phyloP scores from a whole-genome alignment of 306 rosid genomes.

The Casuarina cunninghamiana region DNA sequence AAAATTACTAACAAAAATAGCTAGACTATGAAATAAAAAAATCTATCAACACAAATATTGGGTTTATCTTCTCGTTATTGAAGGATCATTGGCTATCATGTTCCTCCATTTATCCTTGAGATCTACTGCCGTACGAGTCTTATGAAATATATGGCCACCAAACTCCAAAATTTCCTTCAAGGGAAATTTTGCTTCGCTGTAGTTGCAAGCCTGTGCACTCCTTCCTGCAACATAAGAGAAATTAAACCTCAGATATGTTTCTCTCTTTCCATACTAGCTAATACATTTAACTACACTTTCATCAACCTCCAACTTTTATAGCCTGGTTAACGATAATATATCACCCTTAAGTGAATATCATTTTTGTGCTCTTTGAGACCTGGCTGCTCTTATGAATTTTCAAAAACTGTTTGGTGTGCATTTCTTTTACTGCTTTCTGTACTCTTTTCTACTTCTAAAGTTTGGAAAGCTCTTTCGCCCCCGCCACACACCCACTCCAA shows the following conservation, averaged over 20 bases:
- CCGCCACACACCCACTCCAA: no score
- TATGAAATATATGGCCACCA: constrained; percentile 36
- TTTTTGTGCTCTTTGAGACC: not conserved
- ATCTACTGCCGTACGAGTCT: constrained; percentile 43
- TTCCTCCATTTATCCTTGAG: constrained; percentile 83
- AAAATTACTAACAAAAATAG: not conserved
- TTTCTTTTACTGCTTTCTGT: not conserved
- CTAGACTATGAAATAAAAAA: constrained; percentile 2
- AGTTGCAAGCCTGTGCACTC: constrained; percentile 22
- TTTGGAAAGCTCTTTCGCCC: not conserved
- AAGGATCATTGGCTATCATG: constrained; percentile 18
- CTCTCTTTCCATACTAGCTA: not conserved
- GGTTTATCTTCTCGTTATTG: not conserved
- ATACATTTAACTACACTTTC: not conserved
- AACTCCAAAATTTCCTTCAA: constrained; percentile 44
- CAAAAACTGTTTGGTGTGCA: not conserved
- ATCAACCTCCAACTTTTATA: not conserved
- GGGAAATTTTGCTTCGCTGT: constrained; percentile 29
- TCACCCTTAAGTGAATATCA: not conserved
- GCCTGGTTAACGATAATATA: not conserved
- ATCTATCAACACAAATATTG: not conserved
- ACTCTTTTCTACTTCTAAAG: not conserved
- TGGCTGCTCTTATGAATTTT: not conserved
- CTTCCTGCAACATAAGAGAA: constrained; percentile 13
- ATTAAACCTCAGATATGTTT: not conserved